Base-by-base conservation (phyloP, 345 rosid species). In the Gossypium stocksii region DNA sequence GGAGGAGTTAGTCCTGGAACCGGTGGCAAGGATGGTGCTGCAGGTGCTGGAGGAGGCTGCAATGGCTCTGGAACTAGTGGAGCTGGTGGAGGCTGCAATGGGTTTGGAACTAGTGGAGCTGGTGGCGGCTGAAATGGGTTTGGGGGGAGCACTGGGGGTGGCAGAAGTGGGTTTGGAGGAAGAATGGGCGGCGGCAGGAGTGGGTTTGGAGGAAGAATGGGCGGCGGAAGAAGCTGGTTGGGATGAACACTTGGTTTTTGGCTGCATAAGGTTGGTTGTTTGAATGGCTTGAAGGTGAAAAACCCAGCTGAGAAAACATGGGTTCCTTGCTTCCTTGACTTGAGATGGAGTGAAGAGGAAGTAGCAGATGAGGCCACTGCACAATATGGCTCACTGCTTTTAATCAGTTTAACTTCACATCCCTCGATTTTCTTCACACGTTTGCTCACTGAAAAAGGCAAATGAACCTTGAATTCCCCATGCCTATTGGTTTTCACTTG, bases 281-380 rank as follows among this genome's bases (percentile, higher is more conserved):
- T 88, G 19, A 78, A 72, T 0, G 98, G 99, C 86, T 85, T 95
- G 86, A 95, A 93, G 60, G 92, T 80, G 84, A 93, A 93, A 80
- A 87, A 82, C 0, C 99, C 99, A n/a, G 99, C 96, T 3, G 96
- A 95, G 89, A 91, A 95, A 38, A 95, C 76, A 14, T 85, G 83
- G 5, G 75, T 71, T 66, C 93, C 90, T 2, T 80, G 78, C 64
- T 81, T 85, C 63, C 83, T 82, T 2, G 88, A 79, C 81, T 82
- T 89, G 25, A 94, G 83, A 44, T 74, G 90, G 16, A 91, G 83
- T 20, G 88, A 83, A 23, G 96, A 83, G 0, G 97, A 87, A 13
- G 88, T 80, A 2, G 93, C 90, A 14, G 87, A 68, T 16, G 98
- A 88, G 61, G 98, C 92, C 68, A 95, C 83, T 0, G 91, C 84